Conservation (phyloP, 2,329 filamentous ascomycete genomes). For the Exophiala calicioides region DNA sequence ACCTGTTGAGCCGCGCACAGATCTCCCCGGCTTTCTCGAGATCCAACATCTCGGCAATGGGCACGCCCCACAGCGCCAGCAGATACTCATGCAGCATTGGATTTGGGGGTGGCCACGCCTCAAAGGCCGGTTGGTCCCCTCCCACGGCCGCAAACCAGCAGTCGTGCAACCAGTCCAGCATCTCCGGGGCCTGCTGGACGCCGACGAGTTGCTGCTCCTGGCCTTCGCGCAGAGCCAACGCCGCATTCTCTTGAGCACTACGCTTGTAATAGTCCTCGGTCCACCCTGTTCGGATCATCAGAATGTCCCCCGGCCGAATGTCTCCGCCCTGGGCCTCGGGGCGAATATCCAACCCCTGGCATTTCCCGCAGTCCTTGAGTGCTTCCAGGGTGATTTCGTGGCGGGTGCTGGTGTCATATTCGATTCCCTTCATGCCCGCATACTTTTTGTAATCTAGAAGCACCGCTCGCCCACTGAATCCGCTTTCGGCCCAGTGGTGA, state of each 20-base stretch:
- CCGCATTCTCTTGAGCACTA: constrained; percentile 35
- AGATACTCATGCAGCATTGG: constrained; percentile 42
- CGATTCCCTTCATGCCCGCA: constrained; percentile 51
- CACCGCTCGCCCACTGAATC: constrained; percentile 43
- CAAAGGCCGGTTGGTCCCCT: constrained; percentile 64
- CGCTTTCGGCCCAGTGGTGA: constrained; percentile 43
- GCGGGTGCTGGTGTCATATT: constrained; percentile 53
- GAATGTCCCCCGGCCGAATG: constrained; percentile 62
- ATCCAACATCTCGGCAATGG: constrained; percentile 48
- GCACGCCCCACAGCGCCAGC: constrained; percentile 45
- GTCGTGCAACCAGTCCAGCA: constrained; percentile 68
- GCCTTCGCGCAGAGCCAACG: constrained; percentile 37
- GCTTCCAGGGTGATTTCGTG: constrained; percentile 56
- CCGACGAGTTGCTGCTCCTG: constrained; percentile 48
- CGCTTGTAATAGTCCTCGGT: constrained; percentile 58
- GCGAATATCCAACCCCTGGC: constrained; percentile 63
- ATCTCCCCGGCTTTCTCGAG: constrained; percentile 39
- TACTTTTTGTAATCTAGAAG: constrained; percentile 47
- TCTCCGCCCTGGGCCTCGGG: constrained; percentile 55
- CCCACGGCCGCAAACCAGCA: constrained; percentile 66
- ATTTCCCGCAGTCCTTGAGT: constrained; percentile 58
- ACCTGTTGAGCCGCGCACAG: constrained; percentile 39
- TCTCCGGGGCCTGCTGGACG: constrained; percentile 54
- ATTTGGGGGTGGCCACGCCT: constrained; percentile 57
- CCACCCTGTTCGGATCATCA: constrained; percentile 66